Evolutionary conservation across 148 eudicot species (phyloP), one percentile per base, ranked within the genome.

Genomic region (Cornus kousa): DNA sequence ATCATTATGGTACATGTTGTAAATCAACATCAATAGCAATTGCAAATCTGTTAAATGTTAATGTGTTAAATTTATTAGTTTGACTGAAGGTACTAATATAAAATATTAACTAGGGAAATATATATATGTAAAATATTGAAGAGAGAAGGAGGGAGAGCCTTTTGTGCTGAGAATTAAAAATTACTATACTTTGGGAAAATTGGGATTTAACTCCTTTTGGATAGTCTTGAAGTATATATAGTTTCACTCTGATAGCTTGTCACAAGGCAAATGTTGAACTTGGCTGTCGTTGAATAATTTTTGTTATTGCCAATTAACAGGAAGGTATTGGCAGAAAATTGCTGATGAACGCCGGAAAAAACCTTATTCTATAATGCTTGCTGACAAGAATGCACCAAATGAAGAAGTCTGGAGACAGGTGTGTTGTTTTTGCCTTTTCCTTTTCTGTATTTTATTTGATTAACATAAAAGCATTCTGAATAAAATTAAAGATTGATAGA

Each of bases 311-410:
- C 19, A 75, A 64, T 76, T 65, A 78, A 79, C 89, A 95, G 98
- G 92, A 33, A 88, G 81, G 79, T 95, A 95, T 70, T 95, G 98
- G 98, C 91, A 80, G 79, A 91, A 85, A 82, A 84, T 95, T 87
- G 92, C 91, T 83, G 97, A 90, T 43, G 86, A 82, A 60, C 83
- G 88, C 73, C 81, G 78, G 78, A 92, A 82, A 74, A 93, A 90
- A 73, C 91, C 94, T 71, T 87, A 86, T 80, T 89, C 94, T 48
- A 88, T 95, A 73, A 77, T 93, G 87, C 94, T 95, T 82, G 99
- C 99, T 68, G 99, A 95, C 94, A 95, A 95, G 85, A 95, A 93
- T 84, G 97, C 99, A 78, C 99, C 99, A 70, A 95, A 93, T 85
- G 99, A 91, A 88, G 99, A 95, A 80, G 99, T 95, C 55, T 95